Evolutionary conservation across 306 rosid genomes (phyloP).

Genomic region (Ormosia emarginata): DNA sequence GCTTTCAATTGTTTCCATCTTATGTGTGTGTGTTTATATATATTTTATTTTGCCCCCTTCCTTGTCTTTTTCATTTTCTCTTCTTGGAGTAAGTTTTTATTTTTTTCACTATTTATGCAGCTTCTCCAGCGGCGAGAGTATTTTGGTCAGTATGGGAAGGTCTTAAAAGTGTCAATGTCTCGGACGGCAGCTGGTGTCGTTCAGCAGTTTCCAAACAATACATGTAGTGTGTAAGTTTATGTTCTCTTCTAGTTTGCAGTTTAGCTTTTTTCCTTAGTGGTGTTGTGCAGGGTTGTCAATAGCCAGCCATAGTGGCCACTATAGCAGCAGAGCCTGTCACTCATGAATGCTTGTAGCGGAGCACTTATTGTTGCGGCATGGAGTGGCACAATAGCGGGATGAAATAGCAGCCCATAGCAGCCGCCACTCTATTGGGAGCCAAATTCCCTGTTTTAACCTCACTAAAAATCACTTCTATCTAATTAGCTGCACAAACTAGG

Average conservation of each 20-base stretch:
- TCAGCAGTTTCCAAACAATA: slow-evolving; percentile 94
- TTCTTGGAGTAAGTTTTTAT: background rate
- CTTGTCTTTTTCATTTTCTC: background rate
- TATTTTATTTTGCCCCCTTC: background rate
- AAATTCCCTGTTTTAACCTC: background rate
- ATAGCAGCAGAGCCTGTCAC: background rate
- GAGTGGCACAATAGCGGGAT: background rate
- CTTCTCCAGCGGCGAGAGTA: slow-evolving; percentile 85
- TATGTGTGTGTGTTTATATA: background rate
- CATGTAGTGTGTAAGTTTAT: slow-evolving; percentile 97
- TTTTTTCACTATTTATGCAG: slow-evolving; percentile 43
- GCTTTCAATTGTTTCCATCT: background rate
- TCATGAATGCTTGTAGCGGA: background rate
- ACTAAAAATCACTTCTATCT: background rate
- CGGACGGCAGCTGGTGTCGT: slow-evolving; percentile 92
- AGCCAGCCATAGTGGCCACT: background rate
- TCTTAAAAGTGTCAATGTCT: slow-evolving; percentile 95
- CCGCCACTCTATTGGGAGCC: background rate
- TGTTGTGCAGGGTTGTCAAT: background rate
- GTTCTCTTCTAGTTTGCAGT: background rate
- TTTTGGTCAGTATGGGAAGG: slow-evolving; percentile 98
- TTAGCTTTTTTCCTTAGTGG: background rate
- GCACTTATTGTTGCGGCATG: background rate
- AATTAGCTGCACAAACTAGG: background rate
- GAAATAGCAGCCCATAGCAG: background rate